A percentile compares a stretch with the other conserved stretches of the same genome.
Evolutionary conservation across 371 early-diverging fungal genomes (phyloP).

Genomic region (Mucor plumbeus): DNA sequence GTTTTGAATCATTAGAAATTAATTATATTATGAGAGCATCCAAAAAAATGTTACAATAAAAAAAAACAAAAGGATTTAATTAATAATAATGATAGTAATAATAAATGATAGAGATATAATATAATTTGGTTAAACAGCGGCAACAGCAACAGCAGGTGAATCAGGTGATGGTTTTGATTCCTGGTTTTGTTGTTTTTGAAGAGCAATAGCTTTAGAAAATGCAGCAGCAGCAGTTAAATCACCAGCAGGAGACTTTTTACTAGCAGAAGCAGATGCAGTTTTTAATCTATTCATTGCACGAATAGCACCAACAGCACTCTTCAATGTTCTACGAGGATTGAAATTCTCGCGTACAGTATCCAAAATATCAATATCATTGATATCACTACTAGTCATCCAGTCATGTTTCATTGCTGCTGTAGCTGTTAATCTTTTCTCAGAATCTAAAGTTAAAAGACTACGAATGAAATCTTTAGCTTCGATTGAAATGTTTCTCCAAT

Average conservation of each 20-base stretch:
- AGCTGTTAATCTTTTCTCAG: conserved; percentile 77
- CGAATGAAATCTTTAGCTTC: conserved; percentile 93
- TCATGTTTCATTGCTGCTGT: conserved; percentile 81
- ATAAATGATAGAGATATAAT: not conserved
- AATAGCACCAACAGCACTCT: conserved; percentile 48
- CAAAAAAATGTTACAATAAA: conserved; percentile 26
- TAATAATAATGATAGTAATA: conserved; percentile 5
- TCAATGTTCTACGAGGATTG: conserved; percentile 54
- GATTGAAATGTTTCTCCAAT: conserved; percentile 80
- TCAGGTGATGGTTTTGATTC: not conserved
- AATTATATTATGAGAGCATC: conserved; percentile 54
- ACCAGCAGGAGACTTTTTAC: not conserved
- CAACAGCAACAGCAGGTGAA: conserved; percentile 12
- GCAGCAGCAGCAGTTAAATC: conserved; percentile 2
- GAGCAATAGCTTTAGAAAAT: conserved; percentile 13
- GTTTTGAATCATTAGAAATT: conserved; percentile 47
- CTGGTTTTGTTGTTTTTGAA: conserved; percentile 8
- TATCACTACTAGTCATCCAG: conserved; percentile 75
- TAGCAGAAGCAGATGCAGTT: conserved; percentile 3
- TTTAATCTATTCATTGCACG: conserved; percentile 44
- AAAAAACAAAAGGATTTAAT: conserved; percentile 8
- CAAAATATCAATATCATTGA: conserved; percentile 71
- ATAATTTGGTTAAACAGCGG: conserved; percentile 7
- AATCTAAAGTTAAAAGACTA: conserved; percentile 75
- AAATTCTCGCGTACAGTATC: conserved; percentile 73